Conservation (phyloP, 305 asterid species). For the Fraxinus angustifolia region DNA sequence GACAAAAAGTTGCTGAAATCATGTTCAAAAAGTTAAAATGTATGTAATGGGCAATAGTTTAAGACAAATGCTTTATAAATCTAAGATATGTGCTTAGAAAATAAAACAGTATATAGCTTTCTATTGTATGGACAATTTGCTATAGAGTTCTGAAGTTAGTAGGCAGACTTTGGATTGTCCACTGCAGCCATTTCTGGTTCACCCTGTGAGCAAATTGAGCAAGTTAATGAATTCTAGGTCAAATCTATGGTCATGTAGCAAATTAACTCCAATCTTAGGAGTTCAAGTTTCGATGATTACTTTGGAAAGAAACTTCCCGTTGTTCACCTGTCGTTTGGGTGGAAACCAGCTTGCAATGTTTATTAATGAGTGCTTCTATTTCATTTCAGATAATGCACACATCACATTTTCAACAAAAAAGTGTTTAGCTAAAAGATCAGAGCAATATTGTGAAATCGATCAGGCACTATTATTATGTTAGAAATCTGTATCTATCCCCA, state of each 20-base stretch:
- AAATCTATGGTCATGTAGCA: not conserved
- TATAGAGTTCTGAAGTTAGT: not conserved
- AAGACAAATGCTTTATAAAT: not conserved
- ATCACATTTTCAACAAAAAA: not conserved
- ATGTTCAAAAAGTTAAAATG: not conserved
- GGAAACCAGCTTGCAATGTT: not conserved
- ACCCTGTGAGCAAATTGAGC: not conserved
- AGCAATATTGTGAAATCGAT: not conserved
- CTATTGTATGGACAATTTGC: not conserved
- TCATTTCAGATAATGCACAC: not conserved
- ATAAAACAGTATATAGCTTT: not conserved
- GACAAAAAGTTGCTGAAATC: not conserved
- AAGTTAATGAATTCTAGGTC: not conserved
- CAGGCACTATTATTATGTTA: not conserved
- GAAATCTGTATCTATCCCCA: not conserved
- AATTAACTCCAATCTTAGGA: not conserved
- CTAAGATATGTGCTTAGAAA: not conserved
- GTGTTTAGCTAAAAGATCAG: not conserved
- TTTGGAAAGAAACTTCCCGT: not conserved
- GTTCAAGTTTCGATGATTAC: not conserved
- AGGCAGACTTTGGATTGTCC: not conserved
- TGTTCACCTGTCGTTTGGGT: not conserved
- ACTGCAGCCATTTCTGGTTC: not conserved
- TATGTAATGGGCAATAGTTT: not conserved
- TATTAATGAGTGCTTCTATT: not conserved